Percentiles rank a stretch among this genome's conserved stretches.
phyloP scores from a whole-genome alignment of 495 filamentous ascomycete species.

The Chaetomidium leptoderma region DNA sequence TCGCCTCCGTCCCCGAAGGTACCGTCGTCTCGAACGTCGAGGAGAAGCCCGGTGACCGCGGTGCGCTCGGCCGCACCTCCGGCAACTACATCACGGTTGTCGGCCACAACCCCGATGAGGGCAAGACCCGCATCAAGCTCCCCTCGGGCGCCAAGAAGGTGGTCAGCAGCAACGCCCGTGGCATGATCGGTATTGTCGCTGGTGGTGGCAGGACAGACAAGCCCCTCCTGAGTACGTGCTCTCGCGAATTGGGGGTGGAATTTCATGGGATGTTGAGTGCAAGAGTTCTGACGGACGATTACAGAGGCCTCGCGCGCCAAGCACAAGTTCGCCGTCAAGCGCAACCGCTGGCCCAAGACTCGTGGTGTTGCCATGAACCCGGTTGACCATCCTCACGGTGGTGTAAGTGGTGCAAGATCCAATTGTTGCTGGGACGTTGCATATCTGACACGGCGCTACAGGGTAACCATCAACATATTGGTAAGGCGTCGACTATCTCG shows the following conservation, averaged over 20 bases:
- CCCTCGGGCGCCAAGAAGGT: conserved; percentile 99
- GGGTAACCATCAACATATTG: conserved; percentile 99
- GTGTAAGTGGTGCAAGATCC: conserved; percentile 40
- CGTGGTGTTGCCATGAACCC: conserved; percentile 99
- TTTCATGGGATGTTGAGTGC: background rate
- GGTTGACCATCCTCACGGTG: conserved; percentile 99
- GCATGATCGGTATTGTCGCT: conserved; percentile 99
- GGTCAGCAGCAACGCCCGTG: conserved; percentile 80
- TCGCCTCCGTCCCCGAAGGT: conserved; percentile 92
- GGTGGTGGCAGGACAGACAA: conserved; percentile 99
- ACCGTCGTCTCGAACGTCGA: conserved; percentile 98
- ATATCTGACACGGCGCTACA: conserved; percentile 38
- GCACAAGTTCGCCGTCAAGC: conserved; percentile 99
- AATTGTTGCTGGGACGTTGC: background rate
- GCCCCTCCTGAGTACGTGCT: conserved; percentile 78
- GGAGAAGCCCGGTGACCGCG: conserved; percentile 97
- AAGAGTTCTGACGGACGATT: conserved; percentile 22
- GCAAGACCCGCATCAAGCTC: conserved; percentile 99
- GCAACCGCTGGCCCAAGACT: conserved; percentile 99
- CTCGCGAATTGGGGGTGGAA: background rate
- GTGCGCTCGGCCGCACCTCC: conserved; percentile 89
- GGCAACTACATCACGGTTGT: conserved; percentile 99
- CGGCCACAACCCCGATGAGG: conserved; percentile 97
- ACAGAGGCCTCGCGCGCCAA: conserved; percentile 94
- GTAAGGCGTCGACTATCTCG: conserved; percentile 99